These are phyloP conservation scores for Fremontodendron californicum DNA, from an alignment of 345 rosid species.

Conservation along the genomic window DNA sequence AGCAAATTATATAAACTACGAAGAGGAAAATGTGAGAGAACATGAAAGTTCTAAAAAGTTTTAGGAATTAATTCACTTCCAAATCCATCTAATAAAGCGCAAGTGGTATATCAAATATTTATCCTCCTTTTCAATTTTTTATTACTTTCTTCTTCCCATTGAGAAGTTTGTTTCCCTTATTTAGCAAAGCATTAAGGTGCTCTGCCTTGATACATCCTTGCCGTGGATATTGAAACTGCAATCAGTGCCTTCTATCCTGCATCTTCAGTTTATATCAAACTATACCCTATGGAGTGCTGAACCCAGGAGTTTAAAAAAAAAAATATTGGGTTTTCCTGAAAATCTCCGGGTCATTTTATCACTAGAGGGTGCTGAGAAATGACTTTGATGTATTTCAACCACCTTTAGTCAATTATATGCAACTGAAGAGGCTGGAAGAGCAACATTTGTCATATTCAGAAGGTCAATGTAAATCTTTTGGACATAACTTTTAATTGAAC, in stretches of 20 bases:
- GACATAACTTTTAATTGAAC: background rate
- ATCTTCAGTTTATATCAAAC: conserved; percentile 5
- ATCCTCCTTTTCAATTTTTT: background rate
- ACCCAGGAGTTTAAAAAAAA: background rate
- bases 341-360: background rate
- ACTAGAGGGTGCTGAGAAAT: background rate
- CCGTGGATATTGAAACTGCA: background rate
- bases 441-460: background rate
- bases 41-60: background rate
- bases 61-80: background rate
- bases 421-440: background rate
- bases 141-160: background rate
- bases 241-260: background rate
- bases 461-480: background rate
- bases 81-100: background rate
- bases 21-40: background rate
- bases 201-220: background rate
- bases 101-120: background rate
- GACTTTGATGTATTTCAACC: background rate
- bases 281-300: background rate
- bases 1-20: background rate
- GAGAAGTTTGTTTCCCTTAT: background rate
- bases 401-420: background rate
- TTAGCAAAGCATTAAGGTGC: background rate
- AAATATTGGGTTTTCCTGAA: background rate